phyloP scores from a whole-genome alignment of 495 filamentous ascomycete species.

The Achaetomiella virescens region DNA sequence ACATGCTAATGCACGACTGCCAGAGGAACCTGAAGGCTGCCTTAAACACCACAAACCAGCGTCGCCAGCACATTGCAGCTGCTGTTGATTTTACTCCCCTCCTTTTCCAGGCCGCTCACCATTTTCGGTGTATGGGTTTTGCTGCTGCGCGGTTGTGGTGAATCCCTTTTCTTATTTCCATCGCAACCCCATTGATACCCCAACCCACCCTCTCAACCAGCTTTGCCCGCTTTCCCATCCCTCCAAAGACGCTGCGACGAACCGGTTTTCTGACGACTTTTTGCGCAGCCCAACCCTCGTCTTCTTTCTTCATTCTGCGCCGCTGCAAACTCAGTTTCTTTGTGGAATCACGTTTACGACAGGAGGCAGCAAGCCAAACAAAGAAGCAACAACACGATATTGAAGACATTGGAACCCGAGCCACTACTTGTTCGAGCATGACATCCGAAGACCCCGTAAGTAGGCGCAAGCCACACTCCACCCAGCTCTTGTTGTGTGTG shows the following conservation, averaged over 20 bases:
- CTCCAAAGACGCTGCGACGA: neutral
- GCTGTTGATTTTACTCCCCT: slow-evolving; percentile 3
- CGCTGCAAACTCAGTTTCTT: neutral
- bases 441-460: slow-evolving; percentile 39
- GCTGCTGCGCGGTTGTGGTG: slow-evolving; percentile 9
- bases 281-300: neutral
- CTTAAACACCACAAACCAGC: slow-evolving; percentile 25
- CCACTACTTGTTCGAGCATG: slow-evolving; percentile 19
- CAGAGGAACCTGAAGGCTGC: slow-evolving; percentile 1
- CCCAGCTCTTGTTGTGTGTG: neutral
- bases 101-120: slow-evolving; percentile 8
- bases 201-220: neutral
- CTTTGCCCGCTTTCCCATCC: neutral
- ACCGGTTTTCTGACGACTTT: neutral
- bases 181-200: neutral
- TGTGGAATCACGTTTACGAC: neutral
- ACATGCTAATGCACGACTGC: neutral
- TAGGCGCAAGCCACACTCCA: slow-evolving; percentile 3
- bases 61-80: neutral
- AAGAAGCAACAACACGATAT: neutral
- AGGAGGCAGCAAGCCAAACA: neutral
- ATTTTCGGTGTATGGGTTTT: neutral
- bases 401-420: neutral
- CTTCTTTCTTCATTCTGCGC: neutral
- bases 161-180: neutral